phyloP scores from a whole-genome alignment of 1,284 basidiomycete species.

The Phlebopus sp. region DNA sequence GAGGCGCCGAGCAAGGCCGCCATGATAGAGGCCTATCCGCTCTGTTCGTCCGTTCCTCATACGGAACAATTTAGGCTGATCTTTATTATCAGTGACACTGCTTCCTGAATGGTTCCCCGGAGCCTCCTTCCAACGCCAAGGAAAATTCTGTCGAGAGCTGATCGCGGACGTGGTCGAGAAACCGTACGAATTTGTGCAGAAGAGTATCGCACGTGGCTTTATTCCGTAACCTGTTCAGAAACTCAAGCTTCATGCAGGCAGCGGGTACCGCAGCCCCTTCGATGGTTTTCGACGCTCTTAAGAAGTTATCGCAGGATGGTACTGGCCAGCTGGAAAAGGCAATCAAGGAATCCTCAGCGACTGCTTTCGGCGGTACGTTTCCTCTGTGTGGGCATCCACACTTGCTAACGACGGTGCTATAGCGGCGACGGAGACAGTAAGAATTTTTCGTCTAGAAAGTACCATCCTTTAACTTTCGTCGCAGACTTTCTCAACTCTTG shows the following conservation, averaged over 20 bases:
- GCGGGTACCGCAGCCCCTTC: constrained; percentile 5
- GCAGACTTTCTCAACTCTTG: constrained; percentile 31
- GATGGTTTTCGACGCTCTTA: constrained; percentile 8
- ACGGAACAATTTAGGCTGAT: neutral
- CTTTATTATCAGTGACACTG: constrained; percentile 3
- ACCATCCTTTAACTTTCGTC: constrained; percentile 17
- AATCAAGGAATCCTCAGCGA: constrained; percentile 10
- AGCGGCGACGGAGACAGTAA: constrained; percentile 11
- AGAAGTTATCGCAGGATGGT: constrained; percentile 1
- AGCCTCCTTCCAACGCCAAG: constrained; percentile 3
- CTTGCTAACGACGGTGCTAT: neutral
- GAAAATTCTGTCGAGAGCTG: neutral
- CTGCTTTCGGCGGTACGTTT: constrained; percentile 9
- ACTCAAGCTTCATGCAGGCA: neutral
- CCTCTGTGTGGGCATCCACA: neutral
- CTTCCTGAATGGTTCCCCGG: constrained; percentile 13
- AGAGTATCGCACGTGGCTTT: constrained; percentile 6
- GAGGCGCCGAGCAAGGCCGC: constrained; percentile 4
- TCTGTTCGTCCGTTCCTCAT: constrained; percentile 2
- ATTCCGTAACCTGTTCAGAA: neutral
- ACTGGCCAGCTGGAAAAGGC: constrained; percentile 1
- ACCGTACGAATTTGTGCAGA: constrained; percentile 9
- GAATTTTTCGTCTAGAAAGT: neutral
- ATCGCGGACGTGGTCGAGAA: constrained; percentile 8
- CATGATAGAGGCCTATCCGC: constrained; percentile 8